Conservation (phyloP, 495 filamentous ascomycete genomes). For the Trichoderma virens region DNA sequence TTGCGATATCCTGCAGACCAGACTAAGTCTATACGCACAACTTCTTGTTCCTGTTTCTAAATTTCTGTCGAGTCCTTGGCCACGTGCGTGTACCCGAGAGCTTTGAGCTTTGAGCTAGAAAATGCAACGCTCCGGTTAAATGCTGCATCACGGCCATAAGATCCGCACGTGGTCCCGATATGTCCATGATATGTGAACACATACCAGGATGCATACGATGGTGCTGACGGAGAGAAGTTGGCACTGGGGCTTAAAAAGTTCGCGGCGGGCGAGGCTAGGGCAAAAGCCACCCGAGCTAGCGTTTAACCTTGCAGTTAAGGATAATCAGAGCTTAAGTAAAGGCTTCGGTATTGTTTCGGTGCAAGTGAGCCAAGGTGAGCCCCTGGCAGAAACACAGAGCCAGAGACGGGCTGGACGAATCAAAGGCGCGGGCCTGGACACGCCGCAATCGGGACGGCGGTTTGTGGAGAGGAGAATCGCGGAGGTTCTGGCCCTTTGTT, state of each 20-base stretch:
- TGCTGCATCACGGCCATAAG: background rate
- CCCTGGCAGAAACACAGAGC: too few relatives aligned
- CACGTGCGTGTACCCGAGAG: too few relatives aligned
- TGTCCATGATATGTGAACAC: background rate
- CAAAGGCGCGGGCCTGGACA: background rate
- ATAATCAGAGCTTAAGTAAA: background rate
- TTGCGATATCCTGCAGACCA: too few relatives aligned
- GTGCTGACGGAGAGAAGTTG: background rate
- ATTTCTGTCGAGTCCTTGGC: too few relatives aligned
- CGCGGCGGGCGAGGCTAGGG: too few relatives aligned
- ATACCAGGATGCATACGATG: background rate
- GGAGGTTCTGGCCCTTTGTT: background rate
- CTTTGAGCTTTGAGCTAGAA: too few relatives aligned
- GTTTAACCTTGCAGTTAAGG: background rate
- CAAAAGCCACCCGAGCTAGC: background rate
- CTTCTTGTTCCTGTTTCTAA: too few relatives aligned
- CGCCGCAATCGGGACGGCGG: background rate
- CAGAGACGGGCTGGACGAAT: background rate
- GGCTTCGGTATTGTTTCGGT: background rate
- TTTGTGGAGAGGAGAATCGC: background rate
- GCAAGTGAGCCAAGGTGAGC: too few relatives aligned
- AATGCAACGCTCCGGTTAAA: too few relatives aligned
- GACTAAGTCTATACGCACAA: too few relatives aligned
- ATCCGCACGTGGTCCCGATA: background rate
- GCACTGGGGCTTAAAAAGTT: too few relatives aligned